A percentile compares a stretch with the other conserved stretches of the same genome.
phyloP scores from a whole-genome alignment of 192 early-diverging fungal species.

The Linnemannia schmuckeri region DNA sequence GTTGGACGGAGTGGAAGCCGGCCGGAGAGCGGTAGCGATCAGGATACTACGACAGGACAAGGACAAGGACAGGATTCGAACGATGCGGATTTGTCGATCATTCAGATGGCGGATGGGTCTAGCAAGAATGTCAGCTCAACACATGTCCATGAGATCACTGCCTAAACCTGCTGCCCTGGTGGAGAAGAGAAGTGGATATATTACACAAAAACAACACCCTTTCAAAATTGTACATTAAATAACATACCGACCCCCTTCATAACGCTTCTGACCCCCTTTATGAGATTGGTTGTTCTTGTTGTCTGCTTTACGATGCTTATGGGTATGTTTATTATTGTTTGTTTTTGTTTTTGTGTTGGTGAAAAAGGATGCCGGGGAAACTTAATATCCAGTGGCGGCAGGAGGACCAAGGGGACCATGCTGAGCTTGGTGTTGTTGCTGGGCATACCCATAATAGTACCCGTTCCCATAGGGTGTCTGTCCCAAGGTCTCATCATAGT shows the following conservation, averaged over 20 bases:
- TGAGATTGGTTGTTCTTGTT: too few species aligned
- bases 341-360: too few species aligned
- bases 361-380: not conserved
- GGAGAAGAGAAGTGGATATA: not conserved
- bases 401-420: not conserved
- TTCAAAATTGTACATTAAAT: slow-evolving; percentile 1
- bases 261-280: too few species aligned
- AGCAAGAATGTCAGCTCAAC: slow-evolving; percentile 31
- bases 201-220: not conserved
- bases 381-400: not conserved
- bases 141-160: slow-evolving; percentile 14
- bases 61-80: slow-evolving; percentile 9
- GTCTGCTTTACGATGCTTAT: too few species aligned
- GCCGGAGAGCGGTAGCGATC: slow-evolving; percentile 18
- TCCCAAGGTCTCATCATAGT: slow-evolving; percentile 9
- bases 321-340: too few species aligned
- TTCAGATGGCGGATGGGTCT: slow-evolving; percentile 43
- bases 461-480: slow-evolving; percentile 8
- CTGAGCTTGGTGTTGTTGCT: not conserved
- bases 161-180: not conserved
- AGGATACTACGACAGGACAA: slow-evolving; percentile 8
- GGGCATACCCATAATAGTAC: not conserved
- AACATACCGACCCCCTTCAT: not conserved
- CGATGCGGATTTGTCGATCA: not conserved
- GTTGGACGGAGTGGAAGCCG: slow-evolving; percentile 8